A percentile compares a stretch with the other conserved stretches of the same genome.
These are phyloP conservation scores for Linnemannia elongata DNA, from an alignment of 192 early-diverging fungal species.

Conservation along the genomic window DNA sequence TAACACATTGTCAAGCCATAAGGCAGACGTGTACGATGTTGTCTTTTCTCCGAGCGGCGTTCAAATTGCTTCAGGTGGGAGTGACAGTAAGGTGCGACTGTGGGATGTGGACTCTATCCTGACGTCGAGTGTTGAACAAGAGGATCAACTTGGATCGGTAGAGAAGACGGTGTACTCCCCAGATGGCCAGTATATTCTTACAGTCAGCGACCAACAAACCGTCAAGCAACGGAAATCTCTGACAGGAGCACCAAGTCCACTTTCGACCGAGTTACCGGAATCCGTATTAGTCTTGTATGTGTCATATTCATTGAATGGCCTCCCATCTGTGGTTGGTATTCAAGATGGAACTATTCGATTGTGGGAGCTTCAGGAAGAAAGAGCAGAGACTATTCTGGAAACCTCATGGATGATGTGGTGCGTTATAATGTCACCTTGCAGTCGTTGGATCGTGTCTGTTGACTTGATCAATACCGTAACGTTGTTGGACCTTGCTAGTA, in stretches of 20 bases:
- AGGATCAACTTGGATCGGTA: not conserved
- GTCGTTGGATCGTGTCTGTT: not conserved
- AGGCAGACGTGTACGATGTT: not conserved
- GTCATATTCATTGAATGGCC: no score
- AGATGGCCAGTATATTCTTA: not conserved
- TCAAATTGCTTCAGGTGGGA: not conserved
- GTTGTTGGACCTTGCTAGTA: no score
- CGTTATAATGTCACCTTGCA: no score
- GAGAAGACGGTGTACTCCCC: not conserved
- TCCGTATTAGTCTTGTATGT: no score
- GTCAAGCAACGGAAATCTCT: not conserved
- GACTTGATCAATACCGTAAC: not conserved
- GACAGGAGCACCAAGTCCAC: no score
- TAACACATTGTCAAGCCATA: not conserved
- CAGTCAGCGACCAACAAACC: no score
- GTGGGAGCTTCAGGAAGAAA: no score
- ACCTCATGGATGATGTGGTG: no score
- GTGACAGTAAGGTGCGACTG: not conserved
- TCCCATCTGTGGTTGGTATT: no score
- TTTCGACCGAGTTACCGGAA: no score
- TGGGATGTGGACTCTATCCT: not conserved
- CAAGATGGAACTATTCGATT: no score
- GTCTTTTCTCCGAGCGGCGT: constrained; percentile 1
- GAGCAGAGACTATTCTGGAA: no score
- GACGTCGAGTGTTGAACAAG: not conserved